phyloP scores from a whole-genome alignment of 371 early-diverging fungal genomes.

The Mortierella polycephala region DNA sequence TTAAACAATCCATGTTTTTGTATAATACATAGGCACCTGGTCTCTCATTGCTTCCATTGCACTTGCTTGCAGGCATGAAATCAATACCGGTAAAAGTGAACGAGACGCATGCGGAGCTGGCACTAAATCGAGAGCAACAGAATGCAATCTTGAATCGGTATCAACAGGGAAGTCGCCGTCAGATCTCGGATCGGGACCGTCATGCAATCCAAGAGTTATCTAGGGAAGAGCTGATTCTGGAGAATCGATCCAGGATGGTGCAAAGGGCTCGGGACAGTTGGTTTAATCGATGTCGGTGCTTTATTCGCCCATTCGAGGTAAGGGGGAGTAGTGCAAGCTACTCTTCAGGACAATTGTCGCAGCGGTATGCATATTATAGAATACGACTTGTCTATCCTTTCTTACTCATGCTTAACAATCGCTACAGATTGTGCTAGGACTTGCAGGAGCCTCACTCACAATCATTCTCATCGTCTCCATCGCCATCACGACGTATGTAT shows the following conservation, averaged over 20 bases:
- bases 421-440: conserved; percentile 31
- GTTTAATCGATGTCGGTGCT: conserved; percentile 28
- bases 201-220: conserved; percentile 27
- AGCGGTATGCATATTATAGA: neutral
- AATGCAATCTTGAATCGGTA: conserved; percentile 51
- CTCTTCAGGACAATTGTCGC: neutral
- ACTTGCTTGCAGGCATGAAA: conserved; percentile 42
- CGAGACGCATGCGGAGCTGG: conserved; percentile 36
- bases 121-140: conserved; percentile 39
- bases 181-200: conserved; percentile 41
- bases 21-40: conserved; percentile 37
- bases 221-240: conserved; percentile 43
- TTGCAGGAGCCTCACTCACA: conserved; percentile 31
- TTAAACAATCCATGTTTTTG: neutral
- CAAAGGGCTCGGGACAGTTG: conserved; percentile 41
- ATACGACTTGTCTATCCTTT: neutral
- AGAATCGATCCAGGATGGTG: conserved; percentile 33
- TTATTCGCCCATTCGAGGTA: conserved; percentile 47
- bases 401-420: neutral
- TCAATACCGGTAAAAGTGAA: conserved; percentile 32
- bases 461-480: conserved; percentile 39
- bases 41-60: conserved; percentile 39
- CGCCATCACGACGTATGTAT: conserved; percentile 34
- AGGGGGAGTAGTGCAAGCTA: neutral
- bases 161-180: conserved; percentile 11